phyloP scores from a whole-genome alignment of 345 rosid genomes.

The Adansonia digitata region DNA sequence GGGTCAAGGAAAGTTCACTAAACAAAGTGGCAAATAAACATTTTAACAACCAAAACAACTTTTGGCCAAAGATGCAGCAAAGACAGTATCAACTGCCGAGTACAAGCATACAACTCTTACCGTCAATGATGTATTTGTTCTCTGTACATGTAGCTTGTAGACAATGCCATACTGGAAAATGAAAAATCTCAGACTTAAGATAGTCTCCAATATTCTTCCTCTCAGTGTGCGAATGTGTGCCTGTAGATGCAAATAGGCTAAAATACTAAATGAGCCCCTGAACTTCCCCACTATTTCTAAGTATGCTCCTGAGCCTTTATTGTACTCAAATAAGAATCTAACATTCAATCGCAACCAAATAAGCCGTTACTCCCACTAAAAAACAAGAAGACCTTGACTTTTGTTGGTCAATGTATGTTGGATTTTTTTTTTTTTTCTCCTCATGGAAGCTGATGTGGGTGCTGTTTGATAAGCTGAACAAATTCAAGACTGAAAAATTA shows the following conservation, averaged over 20 bases:
- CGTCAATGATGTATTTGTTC: conserved; percentile 51
- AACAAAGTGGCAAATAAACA: background rate
- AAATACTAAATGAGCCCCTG: background rate
- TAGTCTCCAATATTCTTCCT: conserved; percentile 87
- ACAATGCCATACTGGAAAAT: conserved; percentile 92
- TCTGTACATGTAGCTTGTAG: conserved; percentile 70
- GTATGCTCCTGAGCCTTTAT: background rate
- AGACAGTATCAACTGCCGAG: background rate
- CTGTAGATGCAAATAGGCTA: conserved; percentile 33
- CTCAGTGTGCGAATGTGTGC: conserved; percentile 74
- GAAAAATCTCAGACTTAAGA: conserved; percentile 80
- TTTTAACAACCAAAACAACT: background rate
- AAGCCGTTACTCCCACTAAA: background rate
- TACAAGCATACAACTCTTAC: conserved; percentile 30
- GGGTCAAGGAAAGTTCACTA: background rate
- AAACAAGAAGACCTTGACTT: background rate
- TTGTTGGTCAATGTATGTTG: background rate
- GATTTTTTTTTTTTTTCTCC: background rate
- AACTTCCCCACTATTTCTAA: background rate
- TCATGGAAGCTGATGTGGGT: background rate
- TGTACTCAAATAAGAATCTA: too few relatives aligned
- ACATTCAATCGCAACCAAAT: background rate
- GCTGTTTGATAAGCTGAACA: background rate
- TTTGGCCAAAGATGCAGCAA: background rate
- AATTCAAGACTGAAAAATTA: too few relatives aligned